Conservation (phyloP, 1,139 yeast species). For the Yamadazyma songkhlaensis region DNA sequence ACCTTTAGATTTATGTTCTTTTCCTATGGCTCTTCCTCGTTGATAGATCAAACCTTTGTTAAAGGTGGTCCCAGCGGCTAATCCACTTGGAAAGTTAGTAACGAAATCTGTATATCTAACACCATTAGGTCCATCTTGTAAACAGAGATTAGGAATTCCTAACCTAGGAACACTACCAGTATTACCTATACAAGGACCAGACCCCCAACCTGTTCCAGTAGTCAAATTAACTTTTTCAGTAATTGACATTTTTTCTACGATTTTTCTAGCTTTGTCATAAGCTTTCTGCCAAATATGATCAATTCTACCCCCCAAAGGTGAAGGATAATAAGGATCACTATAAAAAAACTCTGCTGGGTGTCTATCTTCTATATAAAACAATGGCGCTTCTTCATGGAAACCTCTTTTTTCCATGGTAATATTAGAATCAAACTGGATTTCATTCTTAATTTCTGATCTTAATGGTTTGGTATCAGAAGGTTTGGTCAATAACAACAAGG, state of each 20-base stretch:
- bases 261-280: conserved; percentile 51
- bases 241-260: conserved; percentile 52
- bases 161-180: conserved; percentile 59
- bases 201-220: conserved; percentile 65
- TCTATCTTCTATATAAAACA: conserved; percentile 26
- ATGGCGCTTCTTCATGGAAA: conserved; percentile 33
- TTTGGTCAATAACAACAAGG: neutral
- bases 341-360: conserved; percentile 25
- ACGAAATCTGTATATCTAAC: conserved; percentile 57
- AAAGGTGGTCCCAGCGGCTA: conserved; percentile 59
- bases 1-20: conserved; percentile 54
- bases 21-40: conserved; percentile 58
- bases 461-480: neutral
- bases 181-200: conserved; percentile 64
- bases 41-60: conserved; percentile 50
- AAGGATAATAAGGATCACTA: conserved; percentile 26
- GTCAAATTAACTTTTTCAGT: conserved; percentile 62
- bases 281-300: conserved; percentile 55
- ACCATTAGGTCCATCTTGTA: conserved; percentile 68
- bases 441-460: conserved; percentile 4
- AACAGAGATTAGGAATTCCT: conserved; percentile 55
- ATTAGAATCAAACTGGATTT: conserved; percentile 6
- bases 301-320: conserved; percentile 42
- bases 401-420: conserved; percentile 23
- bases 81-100: conserved; percentile 57